phyloP scores from a whole-genome alignment of 2,329 filamentous ascomycete species.

The Clonostachys solani region DNA sequence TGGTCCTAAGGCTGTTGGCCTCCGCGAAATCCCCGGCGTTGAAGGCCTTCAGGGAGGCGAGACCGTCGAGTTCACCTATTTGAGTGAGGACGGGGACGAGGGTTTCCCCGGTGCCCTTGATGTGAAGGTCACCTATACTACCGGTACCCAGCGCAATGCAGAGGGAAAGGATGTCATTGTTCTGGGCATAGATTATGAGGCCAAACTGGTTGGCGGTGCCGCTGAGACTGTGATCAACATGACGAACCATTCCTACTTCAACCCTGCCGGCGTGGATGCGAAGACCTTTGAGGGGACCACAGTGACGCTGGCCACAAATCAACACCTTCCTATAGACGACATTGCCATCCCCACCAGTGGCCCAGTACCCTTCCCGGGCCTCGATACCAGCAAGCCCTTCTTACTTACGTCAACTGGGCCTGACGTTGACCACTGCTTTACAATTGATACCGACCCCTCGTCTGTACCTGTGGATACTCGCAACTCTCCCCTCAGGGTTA shows the following conservation, averaged over 20 bases:
- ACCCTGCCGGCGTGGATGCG: slow-evolving; percentile 44
- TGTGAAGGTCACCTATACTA: slow-evolving; percentile 72
- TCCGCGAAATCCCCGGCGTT: slow-evolving; percentile 43
- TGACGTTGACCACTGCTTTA: slow-evolving; percentile 86
- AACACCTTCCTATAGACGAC: slow-evolving; percentile 70
- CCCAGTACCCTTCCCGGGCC: slow-evolving; percentile 59
- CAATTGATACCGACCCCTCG: slow-evolving; percentile 61
- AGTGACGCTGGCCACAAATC: slow-evolving; percentile 62
- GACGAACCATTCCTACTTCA: slow-evolving; percentile 90
- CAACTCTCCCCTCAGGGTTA: slow-evolving; percentile 53
- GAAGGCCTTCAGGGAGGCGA: slow-evolving; percentile 55
- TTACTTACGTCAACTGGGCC: slow-evolving; percentile 67
- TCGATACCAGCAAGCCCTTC: slow-evolving; percentile 65
- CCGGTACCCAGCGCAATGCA: slow-evolving; percentile 57
- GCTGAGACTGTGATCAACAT: slow-evolving; percentile 91
- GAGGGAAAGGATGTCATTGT: slow-evolving; percentile 62
- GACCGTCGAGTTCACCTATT: slow-evolving; percentile 60
- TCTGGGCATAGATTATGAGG: slow-evolving; percentile 86
- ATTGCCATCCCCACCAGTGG: slow-evolving; percentile 69
- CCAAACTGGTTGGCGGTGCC: slow-evolving; percentile 69
- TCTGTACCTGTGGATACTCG: slow-evolving; percentile 65
- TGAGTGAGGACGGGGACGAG: slow-evolving; percentile 79
- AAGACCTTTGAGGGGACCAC: slow-evolving; percentile 47
- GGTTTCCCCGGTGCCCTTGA: slow-evolving; percentile 86
- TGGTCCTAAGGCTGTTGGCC: slow-evolving; percentile 61